Base-by-base conservation (phyloP, 345 rosid genomes). In the Pistacia atlantica region DNA sequence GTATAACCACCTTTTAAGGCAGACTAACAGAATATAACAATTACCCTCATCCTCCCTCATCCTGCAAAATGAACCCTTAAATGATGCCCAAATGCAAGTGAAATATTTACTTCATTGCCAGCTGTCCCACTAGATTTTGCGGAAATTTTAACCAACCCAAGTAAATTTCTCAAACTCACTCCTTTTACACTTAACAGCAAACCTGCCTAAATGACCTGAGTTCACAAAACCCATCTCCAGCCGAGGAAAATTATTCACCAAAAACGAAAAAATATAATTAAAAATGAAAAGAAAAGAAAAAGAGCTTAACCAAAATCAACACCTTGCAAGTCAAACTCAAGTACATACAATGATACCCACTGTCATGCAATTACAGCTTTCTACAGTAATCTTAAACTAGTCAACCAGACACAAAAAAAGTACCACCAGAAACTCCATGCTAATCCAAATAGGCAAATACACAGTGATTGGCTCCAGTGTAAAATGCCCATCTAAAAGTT, bases 401-500 rank as follows among this genome's bases (percentile, higher is more conserved):
- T 28, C 59, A 28, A 28, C 28, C 14, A 60, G 10, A 45, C 48
- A 35, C 9, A 16, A 3, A 55, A 70, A 55, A 20, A 55, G 51
- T 28, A 70, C 63, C 1, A 11, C 4, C 58, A 18, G 25, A 31
- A 70, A 70, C 31, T 33, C 56, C 62, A 35, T 16, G 28, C 48
- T 42, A 37, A 11, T 37, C 45, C 45, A 73, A 10, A 25, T 25
- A 25, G 25, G 25, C 25, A 25, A 25, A 60, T 60, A 10, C 48
- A 52, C 25, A 9, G 5, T 3, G 10, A 25, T 25, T 46, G 68
- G 67, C 35, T 1, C 16, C 10, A 28, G 12, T 2, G 48, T 20
- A 38, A 73, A 76, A 58, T 5, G 12, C 79, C 58, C 37, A 58
- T 17, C 4, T 25, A 68, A 48, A 31, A 59, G 60, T 48, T 67